Conservation (phyloP, 2,329 filamentous ascomycete genomes). For the Aspergillus unguis region DNA sequence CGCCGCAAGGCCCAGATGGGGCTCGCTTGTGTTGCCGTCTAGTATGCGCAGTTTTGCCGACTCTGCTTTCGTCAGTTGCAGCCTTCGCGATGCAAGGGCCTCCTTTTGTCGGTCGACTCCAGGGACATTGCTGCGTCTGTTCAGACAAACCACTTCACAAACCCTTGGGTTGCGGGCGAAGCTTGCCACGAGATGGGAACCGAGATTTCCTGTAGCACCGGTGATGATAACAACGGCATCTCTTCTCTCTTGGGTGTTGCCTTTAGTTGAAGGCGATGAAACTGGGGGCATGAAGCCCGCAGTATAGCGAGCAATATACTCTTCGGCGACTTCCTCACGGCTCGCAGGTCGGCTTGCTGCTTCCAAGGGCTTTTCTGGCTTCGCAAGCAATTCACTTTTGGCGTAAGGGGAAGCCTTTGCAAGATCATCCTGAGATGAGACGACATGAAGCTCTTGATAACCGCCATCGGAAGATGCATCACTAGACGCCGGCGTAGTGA, state of each 20-base stretch:
- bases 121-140: slow-evolving; percentile 35
- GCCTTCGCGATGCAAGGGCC: slow-evolving; percentile 26
- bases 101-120: slow-evolving; percentile 33
- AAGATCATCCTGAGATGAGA: not conserved
- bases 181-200: slow-evolving; percentile 39
- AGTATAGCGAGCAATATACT: not conserved
- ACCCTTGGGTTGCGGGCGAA: slow-evolving; percentile 30
- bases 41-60: slow-evolving; percentile 45
- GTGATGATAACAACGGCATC: slow-evolving; percentile 37
- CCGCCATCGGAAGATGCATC: too few relatives aligned
- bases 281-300: not conserved
- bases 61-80: slow-evolving; percentile 17
- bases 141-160: slow-evolving; percentile 46
- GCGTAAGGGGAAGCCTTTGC: not conserved
- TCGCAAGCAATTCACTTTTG: not conserved
- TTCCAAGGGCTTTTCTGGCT: not conserved
- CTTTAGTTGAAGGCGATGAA: not conserved
- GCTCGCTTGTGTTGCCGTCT: slow-evolving; percentile 49
- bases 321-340: not conserved
- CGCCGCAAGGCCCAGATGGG: slow-evolving; percentile 47
- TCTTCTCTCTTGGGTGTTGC: not conserved
- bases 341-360: not conserved
- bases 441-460: not conserved
- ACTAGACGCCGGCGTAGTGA: too few relatives aligned
- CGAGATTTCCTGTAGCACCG: slow-evolving; percentile 41